These are phyloP conservation scores for Naganishia vishniacii DNA, from an alignment of 768 basidiomycete genomes.

Conservation along the genomic window DNA sequence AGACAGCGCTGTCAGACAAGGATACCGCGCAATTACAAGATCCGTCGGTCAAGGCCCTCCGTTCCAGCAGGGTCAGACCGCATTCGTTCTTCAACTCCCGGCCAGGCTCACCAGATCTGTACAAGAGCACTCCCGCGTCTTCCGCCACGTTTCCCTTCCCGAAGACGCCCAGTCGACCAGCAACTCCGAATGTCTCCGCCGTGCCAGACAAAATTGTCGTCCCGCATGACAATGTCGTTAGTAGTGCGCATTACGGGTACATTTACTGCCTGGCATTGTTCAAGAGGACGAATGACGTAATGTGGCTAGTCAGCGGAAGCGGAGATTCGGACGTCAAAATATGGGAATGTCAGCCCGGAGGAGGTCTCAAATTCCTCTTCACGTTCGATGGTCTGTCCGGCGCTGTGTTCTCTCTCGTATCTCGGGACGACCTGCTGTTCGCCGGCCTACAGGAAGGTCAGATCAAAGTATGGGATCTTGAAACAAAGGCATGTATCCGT, in stretches of 20 bases:
- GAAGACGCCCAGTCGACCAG: constrained; percentile 20
- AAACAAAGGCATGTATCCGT: constrained; percentile 77
- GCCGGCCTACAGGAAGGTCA: constrained; percentile 93
- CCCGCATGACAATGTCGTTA: constrained; percentile 64
- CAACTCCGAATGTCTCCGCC: not conserved
- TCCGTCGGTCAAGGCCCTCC: constrained; percentile 24
- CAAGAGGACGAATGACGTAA: constrained; percentile 43
- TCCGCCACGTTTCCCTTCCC: constrained; percentile 8
- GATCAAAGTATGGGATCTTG: constrained; percentile 83
- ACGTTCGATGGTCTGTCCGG: constrained; percentile 53
- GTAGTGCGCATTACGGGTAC: constrained; percentile 91
- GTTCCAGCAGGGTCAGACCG: constrained; percentile 45
- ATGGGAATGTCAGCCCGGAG: constrained; percentile 37
- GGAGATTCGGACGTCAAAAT: constrained; percentile 82
- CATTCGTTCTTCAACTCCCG: constrained; percentile 93
- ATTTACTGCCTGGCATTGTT: constrained; percentile 72
- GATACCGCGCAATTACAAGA: constrained; percentile 6
- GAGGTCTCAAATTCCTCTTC: constrained; percentile 35
- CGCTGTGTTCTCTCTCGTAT: constrained; percentile 74
- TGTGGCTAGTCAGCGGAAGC: constrained; percentile 71
- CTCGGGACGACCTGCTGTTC: constrained; percentile 71
- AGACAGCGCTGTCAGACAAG: not conserved
- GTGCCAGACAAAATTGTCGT: constrained; percentile 50
- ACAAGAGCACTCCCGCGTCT: constrained; percentile 13
- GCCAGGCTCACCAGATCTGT: constrained; percentile 37